phyloP scores from a whole-genome alignment of 139 green algal species.

The Tetratostichococcus sp. region DNA sequence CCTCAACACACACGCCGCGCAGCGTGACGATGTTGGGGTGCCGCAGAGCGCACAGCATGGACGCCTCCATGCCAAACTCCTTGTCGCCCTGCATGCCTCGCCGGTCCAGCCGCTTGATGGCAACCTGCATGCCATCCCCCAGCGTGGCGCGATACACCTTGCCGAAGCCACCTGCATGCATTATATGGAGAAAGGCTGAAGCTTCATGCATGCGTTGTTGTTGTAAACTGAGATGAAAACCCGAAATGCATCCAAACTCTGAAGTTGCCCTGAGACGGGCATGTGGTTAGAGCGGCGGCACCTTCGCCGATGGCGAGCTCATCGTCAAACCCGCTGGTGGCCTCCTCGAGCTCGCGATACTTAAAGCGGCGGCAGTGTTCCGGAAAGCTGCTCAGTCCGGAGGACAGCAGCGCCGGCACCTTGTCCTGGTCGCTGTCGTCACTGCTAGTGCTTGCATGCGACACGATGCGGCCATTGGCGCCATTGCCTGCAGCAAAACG shows the following conservation, averaged over 20 bases:
- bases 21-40: constrained; percentile 41
- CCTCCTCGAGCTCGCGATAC: constrained; percentile 19
- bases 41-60: constrained; percentile 21
- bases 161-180: constrained; percentile 28
- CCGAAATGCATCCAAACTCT: too few relatives aligned
- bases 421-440: background rate
- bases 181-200: background rate
- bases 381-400: background rate
- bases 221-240: too few relatives aligned
- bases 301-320: constrained; percentile 38
- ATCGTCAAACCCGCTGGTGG: constrained; percentile 21
- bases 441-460: background rate
- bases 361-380: constrained; percentile 9
- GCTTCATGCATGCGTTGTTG: too few relatives aligned
- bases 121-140: constrained; percentile 28
- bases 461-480: background rate
- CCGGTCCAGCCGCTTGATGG: constrained; percentile 47
- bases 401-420: background rate
- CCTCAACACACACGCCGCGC: constrained; percentile 45
- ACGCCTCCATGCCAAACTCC: constrained; percentile 55
- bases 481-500: too few relatives aligned
- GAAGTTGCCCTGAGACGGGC: too few relatives aligned
- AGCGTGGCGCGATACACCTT: constrained; percentile 42
- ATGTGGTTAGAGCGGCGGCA: too few relatives aligned
- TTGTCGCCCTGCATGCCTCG: constrained; percentile 33